phyloP scores from a whole-genome alignment of 2,329 filamentous ascomycete genomes.

The Blastomyces gilchristii region DNA sequence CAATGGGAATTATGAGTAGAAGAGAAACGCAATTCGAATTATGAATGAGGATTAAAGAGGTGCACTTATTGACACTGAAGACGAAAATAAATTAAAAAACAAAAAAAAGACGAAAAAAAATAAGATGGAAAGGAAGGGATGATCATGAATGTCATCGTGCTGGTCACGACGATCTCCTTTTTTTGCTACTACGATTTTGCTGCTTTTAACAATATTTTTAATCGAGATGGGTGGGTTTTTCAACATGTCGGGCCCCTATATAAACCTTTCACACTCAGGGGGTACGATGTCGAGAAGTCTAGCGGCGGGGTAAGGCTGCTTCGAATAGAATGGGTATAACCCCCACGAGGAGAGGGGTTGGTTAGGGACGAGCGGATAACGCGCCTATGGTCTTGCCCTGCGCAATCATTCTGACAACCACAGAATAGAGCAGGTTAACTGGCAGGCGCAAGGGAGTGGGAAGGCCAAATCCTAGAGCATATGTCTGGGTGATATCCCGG shows the following conservation, averaged over 20 bases:
- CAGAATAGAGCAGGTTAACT: no score
- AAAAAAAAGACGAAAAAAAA: constrained; percentile 1
- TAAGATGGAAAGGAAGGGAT: constrained; percentile 10
- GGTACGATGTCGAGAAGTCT: background rate
- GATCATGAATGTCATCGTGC: constrained; percentile 10
- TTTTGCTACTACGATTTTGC: background rate
- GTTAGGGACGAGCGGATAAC: no score
- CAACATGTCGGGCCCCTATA: no score
- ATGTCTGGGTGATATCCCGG: no score
- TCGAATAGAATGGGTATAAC: no score
- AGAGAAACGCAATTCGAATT: background rate
- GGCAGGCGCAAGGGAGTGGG: no score
- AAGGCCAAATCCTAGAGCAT: no score
- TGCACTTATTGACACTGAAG: background rate
- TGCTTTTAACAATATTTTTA: constrained; percentile 9
- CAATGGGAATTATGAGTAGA: background rate
- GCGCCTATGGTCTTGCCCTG: no score
- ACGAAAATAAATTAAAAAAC: constrained; percentile 6
- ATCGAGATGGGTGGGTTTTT: background rate
- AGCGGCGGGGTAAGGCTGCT: background rate
- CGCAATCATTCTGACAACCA: no score
- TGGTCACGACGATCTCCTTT: constrained; percentile 9
- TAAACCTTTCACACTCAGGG: background rate
- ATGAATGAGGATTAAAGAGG: background rate
- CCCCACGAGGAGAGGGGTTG: no score